Evolutionary conservation across 192 early-diverging fungal genomes (phyloP).

Genomic region (Geosiphon pyriformis): DNA sequence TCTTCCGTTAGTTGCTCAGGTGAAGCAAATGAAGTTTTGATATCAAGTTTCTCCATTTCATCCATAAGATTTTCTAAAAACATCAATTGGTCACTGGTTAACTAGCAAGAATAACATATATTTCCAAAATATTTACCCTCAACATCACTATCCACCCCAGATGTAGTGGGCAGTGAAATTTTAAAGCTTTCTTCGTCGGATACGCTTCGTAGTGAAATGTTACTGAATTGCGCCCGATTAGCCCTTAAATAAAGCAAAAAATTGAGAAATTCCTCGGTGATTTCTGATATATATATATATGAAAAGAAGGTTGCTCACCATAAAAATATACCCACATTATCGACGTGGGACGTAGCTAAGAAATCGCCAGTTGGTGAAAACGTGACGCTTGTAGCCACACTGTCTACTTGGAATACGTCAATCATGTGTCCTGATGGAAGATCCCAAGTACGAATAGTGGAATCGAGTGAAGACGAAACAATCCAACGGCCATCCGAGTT

Average conservation of each 20-base stretch:
- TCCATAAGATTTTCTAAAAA: slow-evolving; percentile 25
- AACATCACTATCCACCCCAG: slow-evolving; percentile 47
- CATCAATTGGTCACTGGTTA: too few relatives aligned
- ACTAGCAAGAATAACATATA: background rate
- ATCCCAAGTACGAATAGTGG: slow-evolving; percentile 93
- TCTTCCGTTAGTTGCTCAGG: slow-evolving; percentile 66
- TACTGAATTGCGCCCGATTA: slow-evolving; percentile 75
- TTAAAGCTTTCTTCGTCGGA: slow-evolving; percentile 44
- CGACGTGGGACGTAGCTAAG: slow-evolving; percentile 87
- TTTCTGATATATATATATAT: background rate
- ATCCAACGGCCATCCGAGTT: slow-evolving; percentile 92
- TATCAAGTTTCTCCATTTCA: slow-evolving; percentile 30
- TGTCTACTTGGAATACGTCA: slow-evolving; percentile 72
- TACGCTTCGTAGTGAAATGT: slow-evolving; percentile 64
- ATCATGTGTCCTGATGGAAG: slow-evolving; percentile 86
- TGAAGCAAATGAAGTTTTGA: slow-evolving; percentile 32
- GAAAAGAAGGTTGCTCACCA: slow-evolving; percentile 51
- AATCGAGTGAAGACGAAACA: slow-evolving; percentile 75
- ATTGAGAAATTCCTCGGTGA: background rate
- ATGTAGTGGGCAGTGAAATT: slow-evolving; percentile 57
- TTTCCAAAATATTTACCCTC: slow-evolving; percentile 30
- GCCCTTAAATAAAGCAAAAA: slow-evolving; percentile 36
- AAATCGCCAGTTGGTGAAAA: slow-evolving; percentile 92
- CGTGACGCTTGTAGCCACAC: slow-evolving; percentile 75
- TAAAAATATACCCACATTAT: slow-evolving; percentile 85